Percentiles rank a stretch among this genome's conserved stretches.
phyloP scores from a whole-genome alignment of 1,284 basidiomycete genomes.

The Ceratobasidium sp. region DNA sequence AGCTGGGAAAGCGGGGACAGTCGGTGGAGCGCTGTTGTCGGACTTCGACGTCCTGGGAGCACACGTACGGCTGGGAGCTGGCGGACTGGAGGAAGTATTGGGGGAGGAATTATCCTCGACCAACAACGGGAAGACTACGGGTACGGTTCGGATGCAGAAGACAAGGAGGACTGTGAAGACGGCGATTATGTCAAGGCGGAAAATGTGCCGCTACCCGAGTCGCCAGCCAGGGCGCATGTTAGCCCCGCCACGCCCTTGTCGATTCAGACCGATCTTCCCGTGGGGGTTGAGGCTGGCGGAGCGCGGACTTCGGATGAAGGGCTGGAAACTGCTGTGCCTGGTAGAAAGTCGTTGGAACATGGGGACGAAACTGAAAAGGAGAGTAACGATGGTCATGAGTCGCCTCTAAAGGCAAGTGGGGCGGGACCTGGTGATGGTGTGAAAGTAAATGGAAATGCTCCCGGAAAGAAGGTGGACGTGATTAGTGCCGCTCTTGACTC shows the following conservation, averaged over 20 bases:
- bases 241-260: conserved; percentile 38
- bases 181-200: conserved; percentile 38
- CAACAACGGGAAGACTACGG: conserved; percentile 43
- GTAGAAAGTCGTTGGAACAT: conserved; percentile 41
- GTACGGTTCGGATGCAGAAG: conserved; percentile 4
- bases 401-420: conserved; percentile 41
- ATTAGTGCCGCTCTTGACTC: conserved; percentile 24
- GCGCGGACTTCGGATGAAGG: conserved; percentile 27
- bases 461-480: conserved; percentile 10
- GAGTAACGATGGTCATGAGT: conserved; percentile 42
- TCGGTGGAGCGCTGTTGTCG: conserved; percentile 80
- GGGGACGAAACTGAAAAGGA: conserved; percentile 43
- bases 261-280: conserved; percentile 24
- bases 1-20: conserved; percentile 88
- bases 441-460: conserved; percentile 24
- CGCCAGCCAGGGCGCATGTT: conserved; percentile 15
- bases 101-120: conserved; percentile 26
- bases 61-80: conserved; percentile 38
- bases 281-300: conserved; percentile 15
- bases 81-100: conserved; percentile 43
- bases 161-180: conserved; percentile 29
- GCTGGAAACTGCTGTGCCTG: conserved; percentile 18
- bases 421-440: neutral
- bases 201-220: conserved; percentile 17
- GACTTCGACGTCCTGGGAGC: conserved; percentile 36